Base-by-base conservation (phyloP, 2,329 filamentous ascomycete species). In the Blastomyces gilchristii region DNA sequence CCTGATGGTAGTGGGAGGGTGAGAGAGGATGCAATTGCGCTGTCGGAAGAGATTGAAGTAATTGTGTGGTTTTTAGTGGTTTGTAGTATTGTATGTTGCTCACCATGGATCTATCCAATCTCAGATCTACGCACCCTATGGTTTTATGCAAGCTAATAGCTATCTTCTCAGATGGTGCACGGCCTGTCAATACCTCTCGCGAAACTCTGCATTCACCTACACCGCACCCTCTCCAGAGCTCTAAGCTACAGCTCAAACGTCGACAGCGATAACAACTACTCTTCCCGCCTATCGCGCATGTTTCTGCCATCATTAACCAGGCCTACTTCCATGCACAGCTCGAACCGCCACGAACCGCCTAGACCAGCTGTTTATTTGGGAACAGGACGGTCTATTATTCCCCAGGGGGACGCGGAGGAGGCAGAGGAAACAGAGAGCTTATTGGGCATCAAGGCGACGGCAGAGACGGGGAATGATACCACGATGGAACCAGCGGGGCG, bases 11-110 rank as follows among this genome's bases (percentile, higher is more conserved):
- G 78, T 89, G 61, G 86, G 84, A 0, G 71, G 81, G 41, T 76
- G 84, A 16, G 90, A 37, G 78, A 81, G 45, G 90, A 95, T 71
- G 87, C 90, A 0, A 75, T 77, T 41, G 76, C 82, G 9, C 77
- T 96, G 1, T 80, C 79, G 4, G 89, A 95, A 66, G 80, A 84
- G 0, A 82, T 90, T 61, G 80, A 80, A 1, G 80, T 93, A 0
- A 83, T 96, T 0, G 87, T 96, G 22, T 96, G 91, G 91, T 96
- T 96, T 70, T 75, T 96, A 60, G 82, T 85, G 9, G 85, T 94
- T 25, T 93, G 89, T 75, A 94, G 89, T 67, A 87, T 96, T 64
- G 88, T 91, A 77, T 81, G 86, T 80, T 14, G 22, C 16, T 53
- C 14, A 49, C 41, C 28, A n/a, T n/a, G 3, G 16, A 39, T 11